phyloP scores from a whole-genome alignment of 1,284 basidiomycete genomes.

The Meripilus lineatus region DNA sequence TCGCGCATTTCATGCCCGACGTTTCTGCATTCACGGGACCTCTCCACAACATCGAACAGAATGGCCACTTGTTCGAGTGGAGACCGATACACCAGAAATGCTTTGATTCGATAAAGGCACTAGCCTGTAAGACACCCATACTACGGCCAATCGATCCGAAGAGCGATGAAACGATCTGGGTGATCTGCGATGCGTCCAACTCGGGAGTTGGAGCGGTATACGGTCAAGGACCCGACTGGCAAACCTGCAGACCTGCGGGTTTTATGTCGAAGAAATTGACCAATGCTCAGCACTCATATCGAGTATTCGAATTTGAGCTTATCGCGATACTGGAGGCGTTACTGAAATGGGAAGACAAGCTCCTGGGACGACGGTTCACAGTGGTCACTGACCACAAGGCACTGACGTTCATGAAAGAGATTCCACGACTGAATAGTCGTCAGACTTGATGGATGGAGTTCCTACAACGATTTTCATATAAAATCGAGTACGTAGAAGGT shows the following conservation, averaged over 20 bases:
- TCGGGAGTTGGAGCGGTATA: too few species aligned
- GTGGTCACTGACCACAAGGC: constrained; percentile 36
- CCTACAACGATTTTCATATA: constrained; percentile 27
- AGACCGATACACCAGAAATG: constrained; percentile 28
- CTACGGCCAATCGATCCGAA: too few species aligned
- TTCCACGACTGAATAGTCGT: constrained; percentile 16
- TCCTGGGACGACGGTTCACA: constrained; percentile 21
- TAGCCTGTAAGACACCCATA: constrained; percentile 26
- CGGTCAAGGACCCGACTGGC: too few species aligned
- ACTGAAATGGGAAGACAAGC: constrained; percentile 33
- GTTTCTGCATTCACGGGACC: constrained; percentile 26
- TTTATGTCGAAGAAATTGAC: constrained; percentile 37
- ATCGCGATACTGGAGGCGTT: constrained; percentile 34
- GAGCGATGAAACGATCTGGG: too few species aligned
- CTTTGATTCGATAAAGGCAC: constrained; percentile 31
- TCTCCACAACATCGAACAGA: constrained; percentile 13
- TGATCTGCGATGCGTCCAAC: too few species aligned
- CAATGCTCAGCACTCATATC: constrained; percentile 30
- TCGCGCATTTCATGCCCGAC: constrained; percentile 35
- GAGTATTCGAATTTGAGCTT: constrained; percentile 29
- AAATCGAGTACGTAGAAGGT: constrained; percentile 5
- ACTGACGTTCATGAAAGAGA: constrained; percentile 28
- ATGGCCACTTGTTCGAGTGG: constrained; percentile 17
- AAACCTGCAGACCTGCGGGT: constrained; percentile 26
- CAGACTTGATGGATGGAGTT: constrained; percentile 32